Evolutionary conservation across 768 basidiomycete species (phyloP).

Genomic region (Boletus vermiculosoides): DNA sequence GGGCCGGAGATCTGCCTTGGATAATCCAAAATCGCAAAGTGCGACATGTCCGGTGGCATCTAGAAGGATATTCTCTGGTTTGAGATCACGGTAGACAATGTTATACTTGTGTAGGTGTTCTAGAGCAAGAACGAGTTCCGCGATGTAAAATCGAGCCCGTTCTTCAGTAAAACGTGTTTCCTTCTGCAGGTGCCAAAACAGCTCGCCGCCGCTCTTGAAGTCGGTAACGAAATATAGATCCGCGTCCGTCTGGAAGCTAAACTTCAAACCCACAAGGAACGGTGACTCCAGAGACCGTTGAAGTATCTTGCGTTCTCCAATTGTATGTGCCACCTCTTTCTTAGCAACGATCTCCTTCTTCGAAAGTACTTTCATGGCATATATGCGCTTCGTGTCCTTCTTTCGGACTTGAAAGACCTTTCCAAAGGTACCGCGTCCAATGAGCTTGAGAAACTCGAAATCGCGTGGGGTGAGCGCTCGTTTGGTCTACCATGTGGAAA

Average conservation of each 20-base stretch:
- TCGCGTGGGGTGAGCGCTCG: conserved; percentile 88
- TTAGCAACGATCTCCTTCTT: conserved; percentile 99
- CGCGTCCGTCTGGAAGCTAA: conserved; percentile 94
- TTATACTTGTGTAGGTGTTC: conserved; percentile 98
- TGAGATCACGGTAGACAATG: conserved; percentile 94
- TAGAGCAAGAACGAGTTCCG: conserved; percentile 90
- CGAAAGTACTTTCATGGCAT: conserved; percentile 98
- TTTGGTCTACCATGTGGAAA: conserved; percentile 58
- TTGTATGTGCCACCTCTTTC: conserved; percentile 99
- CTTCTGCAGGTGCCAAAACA: conserved; percentile 97
- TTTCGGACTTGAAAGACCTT: conserved; percentile 99
- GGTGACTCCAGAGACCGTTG: conserved; percentile 91
- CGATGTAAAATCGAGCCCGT: conserved; percentile 92
- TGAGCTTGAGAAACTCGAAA: conserved; percentile 98
- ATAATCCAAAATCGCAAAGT: conserved; percentile 96
- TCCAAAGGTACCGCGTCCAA: conserved; percentile 97
- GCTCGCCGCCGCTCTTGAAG: conserved; percentile 97
- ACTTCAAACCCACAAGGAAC: conserved; percentile 97
- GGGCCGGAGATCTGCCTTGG: conserved; percentile 89
- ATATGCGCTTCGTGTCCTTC: conserved; percentile 96
- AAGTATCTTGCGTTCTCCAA: conserved; percentile 98
- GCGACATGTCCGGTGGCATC: conserved; percentile 99
- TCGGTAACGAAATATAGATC: conserved; percentile 97
- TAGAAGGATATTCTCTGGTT: conserved; percentile 97
- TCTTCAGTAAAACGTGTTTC: conserved; percentile 95